Conservation (phyloP, 1,139 yeast species). For the Blastobotrys arbuscula region DNA sequence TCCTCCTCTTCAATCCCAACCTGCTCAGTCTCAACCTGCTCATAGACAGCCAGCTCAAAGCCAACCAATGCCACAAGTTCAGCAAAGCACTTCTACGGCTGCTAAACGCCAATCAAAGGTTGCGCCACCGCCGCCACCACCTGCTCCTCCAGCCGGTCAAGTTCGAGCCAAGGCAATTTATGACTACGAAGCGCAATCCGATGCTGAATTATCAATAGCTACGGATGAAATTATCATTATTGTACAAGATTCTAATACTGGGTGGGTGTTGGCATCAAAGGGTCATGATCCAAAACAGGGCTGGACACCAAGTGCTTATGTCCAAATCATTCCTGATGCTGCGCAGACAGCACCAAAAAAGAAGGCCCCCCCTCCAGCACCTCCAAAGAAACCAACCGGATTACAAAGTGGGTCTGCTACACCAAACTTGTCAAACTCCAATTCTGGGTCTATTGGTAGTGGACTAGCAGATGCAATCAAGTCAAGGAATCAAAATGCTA, state of each 20-base stretch:
- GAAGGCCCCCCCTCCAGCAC: constrained; percentile 30
- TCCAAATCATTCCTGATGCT: constrained; percentile 42
- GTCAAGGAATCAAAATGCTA: constrained; percentile 58
- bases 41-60: not conserved
- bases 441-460: constrained; percentile 41
- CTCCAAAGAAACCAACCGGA: constrained; percentile 28
- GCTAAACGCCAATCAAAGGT: constrained; percentile 18
- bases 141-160: constrained; percentile 60
- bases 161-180: constrained; percentile 85
- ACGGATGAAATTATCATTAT: constrained; percentile 74
- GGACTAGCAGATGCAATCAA: constrained; percentile 72
- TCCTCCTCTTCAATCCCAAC: too few relatives aligned
- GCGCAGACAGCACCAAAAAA: constrained; percentile 17
- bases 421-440: constrained; percentile 18
- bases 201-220: constrained; percentile 69
- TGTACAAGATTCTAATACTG: constrained; percentile 60
- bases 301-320: constrained; percentile 95
- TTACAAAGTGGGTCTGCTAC: constrained; percentile 24
- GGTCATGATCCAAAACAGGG: constrained; percentile 78
- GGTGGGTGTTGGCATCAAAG: constrained; percentile 86
- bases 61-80: constrained; percentile 14
- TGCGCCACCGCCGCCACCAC: constrained; percentile 40
- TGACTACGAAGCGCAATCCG: constrained; percentile 83
- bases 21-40: constrained; percentile 15
- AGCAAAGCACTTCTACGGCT: constrained; percentile 17